phyloP scores from a whole-genome alignment of 257 asterid species.

The Solanum etuberosum region DNA sequence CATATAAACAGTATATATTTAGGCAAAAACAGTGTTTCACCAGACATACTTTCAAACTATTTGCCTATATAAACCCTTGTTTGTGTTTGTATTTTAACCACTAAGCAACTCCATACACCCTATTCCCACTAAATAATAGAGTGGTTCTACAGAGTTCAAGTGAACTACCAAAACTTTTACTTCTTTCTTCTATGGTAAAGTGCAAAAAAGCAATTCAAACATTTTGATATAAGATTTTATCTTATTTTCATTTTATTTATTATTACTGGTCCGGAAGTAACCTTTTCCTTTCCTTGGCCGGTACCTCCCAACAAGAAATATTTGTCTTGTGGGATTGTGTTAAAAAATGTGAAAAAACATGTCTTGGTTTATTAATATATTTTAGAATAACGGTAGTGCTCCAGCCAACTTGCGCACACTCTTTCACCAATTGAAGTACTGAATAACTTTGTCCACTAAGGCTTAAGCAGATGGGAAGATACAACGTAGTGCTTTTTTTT shows the following conservation, averaged over 20 bases:
- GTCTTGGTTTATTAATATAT: background rate
- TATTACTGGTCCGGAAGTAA: too few species aligned
- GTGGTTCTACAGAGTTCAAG: background rate
- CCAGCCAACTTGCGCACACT: background rate
- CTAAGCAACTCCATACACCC: background rate
- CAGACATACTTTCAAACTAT: background rate
- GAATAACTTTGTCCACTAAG: too few species aligned
- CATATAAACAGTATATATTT: background rate
- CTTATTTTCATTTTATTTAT: too few species aligned
- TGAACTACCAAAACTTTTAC: background rate
- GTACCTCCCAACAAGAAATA: too few species aligned
- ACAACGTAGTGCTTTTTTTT: background rate
- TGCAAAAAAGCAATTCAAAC: background rate
- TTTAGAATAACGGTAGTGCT: background rate
- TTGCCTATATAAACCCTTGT: constrained; percentile 16
- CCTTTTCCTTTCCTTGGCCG: too few species aligned
- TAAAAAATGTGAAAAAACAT: background rate
- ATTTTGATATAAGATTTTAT: too few species aligned
- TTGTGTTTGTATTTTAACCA: background rate
- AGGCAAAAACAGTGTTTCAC: background rate
- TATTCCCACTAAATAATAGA: constrained; percentile 2
- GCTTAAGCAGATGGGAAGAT: background rate
- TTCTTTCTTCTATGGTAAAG: background rate
- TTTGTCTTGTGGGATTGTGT: background rate
- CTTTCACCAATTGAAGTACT: background rate